Evolutionary conservation across 768 basidiomycete species (phyloP), one percentile per base, ranked within the genome.

Genomic region (Leccinum pellstonianum): DNA sequence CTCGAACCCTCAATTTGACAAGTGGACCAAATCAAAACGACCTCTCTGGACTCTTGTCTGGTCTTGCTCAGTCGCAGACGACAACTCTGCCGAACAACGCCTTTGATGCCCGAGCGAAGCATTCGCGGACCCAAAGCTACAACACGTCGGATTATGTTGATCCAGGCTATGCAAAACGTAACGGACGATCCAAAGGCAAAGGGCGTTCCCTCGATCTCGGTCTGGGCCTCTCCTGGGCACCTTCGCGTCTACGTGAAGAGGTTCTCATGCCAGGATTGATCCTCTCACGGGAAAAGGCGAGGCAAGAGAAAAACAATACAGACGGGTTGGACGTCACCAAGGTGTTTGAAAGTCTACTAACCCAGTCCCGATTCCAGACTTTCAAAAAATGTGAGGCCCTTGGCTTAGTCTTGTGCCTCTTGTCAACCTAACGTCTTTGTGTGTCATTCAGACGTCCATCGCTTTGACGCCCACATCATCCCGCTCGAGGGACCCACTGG

Each of bases 401-500:
- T 52, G 27, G 64, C 61, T 51, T 46, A 9, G 15, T 23, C 14
- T n/a, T 60, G 37, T 57, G 47, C 25, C 53, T 19, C 12, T 55
- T 56, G 55, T 51, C 57, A 33, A 56, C 58, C 56, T 68, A 55
- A 65, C 64, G 59, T 47, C 54, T 56, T 55, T 11, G 67, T 52
- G 52, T 68, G 7, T 10, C 38, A 2, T 56, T 31, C 29, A 91
- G 89, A 88, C 74, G 86, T 91, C 15, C 84, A 85, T 68, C 83
- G 83, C 60, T 91, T 87, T 66, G 90, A 91, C 69, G 86, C 85
- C 19, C 83, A 87, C 61, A 78, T 83, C 47, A 91, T 92, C 51
- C 86, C 88, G 3, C 84, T 91, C 53, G 87, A 91, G 59, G 90
- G 90, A 15, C 83, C 88, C 11, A 79, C 76, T 33, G 90, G 90